These are phyloP conservation scores for Dendrobium huoshanense DNA, from an alignment of 106 monocot species.

Conservation along the genomic window DNA sequence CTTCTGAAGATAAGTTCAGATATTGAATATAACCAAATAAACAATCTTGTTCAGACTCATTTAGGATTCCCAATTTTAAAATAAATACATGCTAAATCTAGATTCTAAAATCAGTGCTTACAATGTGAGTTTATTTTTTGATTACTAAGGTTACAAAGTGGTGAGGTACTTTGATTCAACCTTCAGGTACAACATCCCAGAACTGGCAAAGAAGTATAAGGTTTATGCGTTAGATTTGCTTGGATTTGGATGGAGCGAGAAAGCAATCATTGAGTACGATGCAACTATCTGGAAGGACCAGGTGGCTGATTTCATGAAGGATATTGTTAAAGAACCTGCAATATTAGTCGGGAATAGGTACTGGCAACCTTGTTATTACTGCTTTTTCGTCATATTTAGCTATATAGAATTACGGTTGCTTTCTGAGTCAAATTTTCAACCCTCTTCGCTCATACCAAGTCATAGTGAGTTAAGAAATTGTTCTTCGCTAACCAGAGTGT, in stretches of 20 bases:
- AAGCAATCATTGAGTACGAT: constrained; percentile 90
- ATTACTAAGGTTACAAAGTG: too few species aligned
- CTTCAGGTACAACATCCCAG: constrained; percentile 90
- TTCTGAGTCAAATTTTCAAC: neutral
- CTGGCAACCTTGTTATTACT: neutral
- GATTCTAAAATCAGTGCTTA: neutral
- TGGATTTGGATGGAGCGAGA: constrained; percentile 98
- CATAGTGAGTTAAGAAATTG: neutral
- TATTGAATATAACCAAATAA: neutral
- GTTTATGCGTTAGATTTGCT: constrained; percentile 94
- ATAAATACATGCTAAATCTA: neutral
- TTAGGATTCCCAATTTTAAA: neutral
- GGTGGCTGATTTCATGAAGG: constrained; percentile 78
- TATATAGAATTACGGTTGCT: neutral
- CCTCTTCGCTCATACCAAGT: neutral
- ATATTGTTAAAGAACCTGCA: constrained; percentile 89
- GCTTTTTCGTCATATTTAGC: neutral
- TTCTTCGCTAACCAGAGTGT: neutral
- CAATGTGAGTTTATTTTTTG: neutral
- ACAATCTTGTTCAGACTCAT: neutral
- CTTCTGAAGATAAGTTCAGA: neutral
- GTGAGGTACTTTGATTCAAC: neutral
- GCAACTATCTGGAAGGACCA: constrained; percentile 86
- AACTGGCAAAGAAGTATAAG: constrained; percentile 84
- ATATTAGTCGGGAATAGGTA: constrained; percentile 95